A percentile compares a stretch with the other conserved stretches of the same genome.
phyloP scores from a whole-genome alignment of 208 protist genomes.

The Lotmaria passim region DNA sequence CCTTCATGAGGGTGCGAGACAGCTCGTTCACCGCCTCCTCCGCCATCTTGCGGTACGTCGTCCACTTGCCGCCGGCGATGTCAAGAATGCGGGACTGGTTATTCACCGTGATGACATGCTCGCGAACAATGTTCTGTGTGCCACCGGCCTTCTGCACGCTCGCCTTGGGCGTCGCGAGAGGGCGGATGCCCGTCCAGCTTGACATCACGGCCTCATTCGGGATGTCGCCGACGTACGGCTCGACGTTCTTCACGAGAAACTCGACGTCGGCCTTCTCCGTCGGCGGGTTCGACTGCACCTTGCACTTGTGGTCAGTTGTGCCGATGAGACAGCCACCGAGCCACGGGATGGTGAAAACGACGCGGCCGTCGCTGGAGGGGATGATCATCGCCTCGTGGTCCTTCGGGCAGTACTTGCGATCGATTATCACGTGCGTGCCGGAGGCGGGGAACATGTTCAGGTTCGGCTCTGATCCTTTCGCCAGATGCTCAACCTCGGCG shows the following conservation, averaged over 20 bases:
- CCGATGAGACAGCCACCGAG: constrained; percentile 93
- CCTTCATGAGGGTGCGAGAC: constrained; percentile 51
- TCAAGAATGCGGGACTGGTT: constrained; percentile 72
- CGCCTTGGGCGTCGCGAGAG: constrained; percentile 54
- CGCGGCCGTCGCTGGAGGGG: constrained; percentile 93
- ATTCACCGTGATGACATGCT: constrained; percentile 91
- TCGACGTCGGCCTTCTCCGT: constrained; percentile 76
- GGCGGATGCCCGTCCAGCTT: constrained; percentile 88
- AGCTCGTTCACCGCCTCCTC: constrained; percentile 89
- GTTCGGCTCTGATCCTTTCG: constrained; percentile 39
- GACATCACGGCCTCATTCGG: constrained; percentile 73
- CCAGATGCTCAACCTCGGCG: constrained; percentile 83
- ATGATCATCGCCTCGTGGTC: constrained; percentile 84
- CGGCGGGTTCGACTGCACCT: constrained; percentile 66
- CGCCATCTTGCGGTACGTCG: constrained; percentile 95
- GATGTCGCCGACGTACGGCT: constrained; percentile 67
- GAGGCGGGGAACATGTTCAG: constrained; percentile 74
- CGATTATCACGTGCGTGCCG: constrained; percentile 90
- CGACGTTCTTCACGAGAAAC: constrained; percentile 85
- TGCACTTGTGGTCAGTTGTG: constrained; percentile 90
- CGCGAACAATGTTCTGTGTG: constrained; percentile 89
- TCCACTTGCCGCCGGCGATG: constrained; percentile 96
- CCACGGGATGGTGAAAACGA: constrained; percentile 95
- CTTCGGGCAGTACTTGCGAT: constrained; percentile 77
- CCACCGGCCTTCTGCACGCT: constrained; percentile 23